Conservation (phyloP, 164 flowering plant genomes). For the Chimonanthus salicifolius region DNA sequence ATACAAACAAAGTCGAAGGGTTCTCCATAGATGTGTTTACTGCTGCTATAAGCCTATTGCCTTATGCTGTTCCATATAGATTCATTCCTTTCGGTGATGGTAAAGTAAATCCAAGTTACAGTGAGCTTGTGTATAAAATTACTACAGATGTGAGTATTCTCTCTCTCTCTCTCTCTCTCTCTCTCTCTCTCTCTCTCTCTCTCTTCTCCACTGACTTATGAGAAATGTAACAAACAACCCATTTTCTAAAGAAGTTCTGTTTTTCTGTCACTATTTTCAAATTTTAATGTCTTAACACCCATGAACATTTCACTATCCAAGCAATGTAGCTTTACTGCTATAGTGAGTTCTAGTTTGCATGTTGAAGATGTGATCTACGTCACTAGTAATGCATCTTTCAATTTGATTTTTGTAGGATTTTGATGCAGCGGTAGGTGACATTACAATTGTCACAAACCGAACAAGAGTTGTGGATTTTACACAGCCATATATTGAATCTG, state of each 20-base stretch:
- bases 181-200: not conserved
- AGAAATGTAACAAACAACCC: not conserved
- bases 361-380: not conserved
- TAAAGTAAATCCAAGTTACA: conserved; percentile 58
- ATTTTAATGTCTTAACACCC: not conserved
- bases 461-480: conserved; percentile 78
- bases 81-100: conserved; percentile 75
- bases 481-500: conserved; percentile 75
- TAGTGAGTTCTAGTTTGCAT: not conserved
- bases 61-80: conserved; percentile 69
- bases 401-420: conserved; percentile 33
- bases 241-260: not conserved
- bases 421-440: conserved; percentile 83
- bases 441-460: conserved; percentile 61
- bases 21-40: conserved; percentile 86
- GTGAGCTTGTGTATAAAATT: conserved; percentile 51
- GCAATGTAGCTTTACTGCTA: no score
- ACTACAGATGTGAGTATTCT: conserved; percentile 57
- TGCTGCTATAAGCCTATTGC: conserved; percentile 69
- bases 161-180: not conserved
- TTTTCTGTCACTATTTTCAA: no score
- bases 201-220: not conserved
- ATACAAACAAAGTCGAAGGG: conserved; percentile 44
- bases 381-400: not conserved
- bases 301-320: not conserved